Base-by-base conservation (phyloP, 306 rosid species). In the Hippophae gyantsensis region DNA sequence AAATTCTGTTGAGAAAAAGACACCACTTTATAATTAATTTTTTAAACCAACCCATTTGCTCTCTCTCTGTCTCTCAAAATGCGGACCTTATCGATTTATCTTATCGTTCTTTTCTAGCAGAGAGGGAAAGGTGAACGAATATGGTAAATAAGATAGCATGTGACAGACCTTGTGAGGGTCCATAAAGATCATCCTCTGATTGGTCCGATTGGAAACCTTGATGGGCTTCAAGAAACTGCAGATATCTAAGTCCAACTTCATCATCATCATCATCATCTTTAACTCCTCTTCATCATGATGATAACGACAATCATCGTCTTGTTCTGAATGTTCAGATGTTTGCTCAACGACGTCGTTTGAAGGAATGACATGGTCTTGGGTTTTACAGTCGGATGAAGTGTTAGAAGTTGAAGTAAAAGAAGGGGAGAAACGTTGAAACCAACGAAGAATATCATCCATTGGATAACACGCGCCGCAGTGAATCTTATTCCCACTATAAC, bases 141-240 rank as follows among this genome's bases (percentile, higher is more conserved):
- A 53, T 18, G 5, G 9, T 5, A 43, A 48, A 43, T 48, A 42
- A 45, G 7, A 48, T 8, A 4, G 38, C 38, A 32, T 32, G 38
- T 32, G 54, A 77, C 64, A 61, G 61, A 72, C 81, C 81, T 79
- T 62, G 8, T 18, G 52, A 66, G 51, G 72, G 66, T 69, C 81
- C 69, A 60, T 42, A 42, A 64, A 54, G 64, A 66, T 58, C 54
- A 48, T 50, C 42, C 43, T 64, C 10, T 48, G 66, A 57, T 66
- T 58, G 64, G 65, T 65, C 60, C 73, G 38, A 7, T 52, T n/a
- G 13, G 72, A 75, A 7, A 65, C 78, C 61, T 42, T 63, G 69
- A 74, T 67, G 52, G 69, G 58, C 70, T 60, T 67, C 67, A 32
- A 32, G 38, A 32, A 32, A 32, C 38, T 32, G 38, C 38, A 32